Base-by-base conservation (phyloP, 331 rosid species). In the Ulmus americana region DNA sequence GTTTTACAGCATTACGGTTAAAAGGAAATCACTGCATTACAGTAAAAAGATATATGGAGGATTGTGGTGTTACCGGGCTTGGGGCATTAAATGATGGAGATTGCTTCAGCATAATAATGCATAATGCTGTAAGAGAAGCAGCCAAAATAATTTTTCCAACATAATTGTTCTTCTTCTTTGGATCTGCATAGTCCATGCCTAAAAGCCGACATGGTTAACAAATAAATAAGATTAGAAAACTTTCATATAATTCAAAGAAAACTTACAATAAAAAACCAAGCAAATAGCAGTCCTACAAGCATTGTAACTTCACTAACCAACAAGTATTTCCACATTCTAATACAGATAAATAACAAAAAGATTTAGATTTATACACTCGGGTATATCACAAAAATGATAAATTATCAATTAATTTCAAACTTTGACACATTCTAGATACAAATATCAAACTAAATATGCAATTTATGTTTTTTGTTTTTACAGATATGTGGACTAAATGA, bases 141-240 rank as follows among this genome's bases (percentile, higher is more conserved):
- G 86, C 90, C 76, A 90, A 83, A 56, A 87, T 51, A 73, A 94
- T 69, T 71, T 90, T 94, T 58, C 87, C 99, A 14, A 87, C 71
- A 65, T 71, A 47, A 56, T 69, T 79, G 61, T 78, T 80, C 90
- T 82, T 90, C 88, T 83, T 81, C 79, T 90, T 94, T 7, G 90
- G 86, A 70, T 94, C 95, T 55, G 79, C 60, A 71, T 82, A 94
- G 66, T 90, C 99, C 95, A 85, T 73, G 68, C 99, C 99, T 94
- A 44, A 56, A 74, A 81, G 60, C 45, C 57, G 39, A 47, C 43
- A 64, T 16, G 43, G 38, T 48, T 11, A 28, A 22, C 14, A 69
- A 12, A 62, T 9, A 46, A 10, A 40, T 39, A 11, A 39, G 14
- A 50, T 9, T 22, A 5, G n/a, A 28, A 62, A 41, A 39, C 15